Conservation (phyloP, 805 yeast genomes). For the Teunomyces pallodes region DNA sequence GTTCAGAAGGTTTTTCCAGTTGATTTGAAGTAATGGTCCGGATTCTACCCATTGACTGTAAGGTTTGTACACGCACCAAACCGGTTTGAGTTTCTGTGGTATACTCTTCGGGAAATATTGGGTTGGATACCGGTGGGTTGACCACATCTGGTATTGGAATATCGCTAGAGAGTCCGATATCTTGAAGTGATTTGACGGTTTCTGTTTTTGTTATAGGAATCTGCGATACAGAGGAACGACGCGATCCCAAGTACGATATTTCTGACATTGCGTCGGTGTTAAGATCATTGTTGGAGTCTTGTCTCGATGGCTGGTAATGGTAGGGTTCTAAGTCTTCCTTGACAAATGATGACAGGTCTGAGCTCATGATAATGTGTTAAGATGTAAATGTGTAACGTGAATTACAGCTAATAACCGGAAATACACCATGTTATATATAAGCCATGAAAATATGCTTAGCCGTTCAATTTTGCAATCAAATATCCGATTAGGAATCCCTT, state of each 20-base stretch:
- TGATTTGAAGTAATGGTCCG: conserved; percentile 13
- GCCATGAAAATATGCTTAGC: neutral
- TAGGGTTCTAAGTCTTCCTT: neutral
- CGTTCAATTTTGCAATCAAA: neutral
- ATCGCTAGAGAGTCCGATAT: conserved; percentile 52
- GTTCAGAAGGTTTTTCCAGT: conserved; percentile 23
- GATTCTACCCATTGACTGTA: conserved; percentile 63
- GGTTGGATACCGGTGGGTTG: conserved; percentile 47
- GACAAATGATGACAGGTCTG: neutral
- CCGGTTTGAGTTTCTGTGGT: conserved; percentile 87
- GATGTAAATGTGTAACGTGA: neutral
- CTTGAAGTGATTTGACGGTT: conserved; percentile 66
- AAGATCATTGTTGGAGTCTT: neutral
- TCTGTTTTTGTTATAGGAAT: conserved; percentile 53
- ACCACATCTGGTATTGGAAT: conserved; percentile 54
- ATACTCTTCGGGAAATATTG: conserved; percentile 91
- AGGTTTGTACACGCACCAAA: conserved; percentile 74
- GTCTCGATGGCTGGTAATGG: neutral
- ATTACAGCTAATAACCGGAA: neutral
- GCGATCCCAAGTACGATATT: neutral
- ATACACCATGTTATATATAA: neutral
- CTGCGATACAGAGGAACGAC: neutral
- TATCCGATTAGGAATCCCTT: neutral
- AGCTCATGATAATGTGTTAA: neutral
- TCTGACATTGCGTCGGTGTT: neutral